Base-by-base conservation (phyloP, 108 stramenopile genomes). In the Thalassiosira profunda region DNA sequence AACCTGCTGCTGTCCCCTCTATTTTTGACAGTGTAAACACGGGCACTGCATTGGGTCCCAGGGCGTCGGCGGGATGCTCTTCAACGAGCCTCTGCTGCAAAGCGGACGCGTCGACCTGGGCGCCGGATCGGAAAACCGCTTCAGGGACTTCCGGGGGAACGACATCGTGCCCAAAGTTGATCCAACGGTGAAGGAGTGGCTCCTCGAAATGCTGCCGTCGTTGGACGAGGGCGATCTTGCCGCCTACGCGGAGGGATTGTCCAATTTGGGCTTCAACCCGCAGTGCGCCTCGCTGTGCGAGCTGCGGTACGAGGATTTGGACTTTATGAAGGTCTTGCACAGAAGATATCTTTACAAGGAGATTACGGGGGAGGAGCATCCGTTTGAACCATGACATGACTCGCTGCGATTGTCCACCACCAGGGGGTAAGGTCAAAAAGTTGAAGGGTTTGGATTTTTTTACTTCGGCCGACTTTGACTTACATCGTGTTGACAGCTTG, bases 281-380 rank as follows among this genome's bases (percentile, higher is more conserved):
- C 49, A 60, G 17, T 79, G 77, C 35, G 58, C 55, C 11, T 61
- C 77, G 12, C 34, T 47, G 59, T 51, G 65, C 54, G 77, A 72
- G 45, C 35, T 79, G n/a, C 37, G 33, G 5, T 56, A 34, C 2
- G 77, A 79, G 25, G 77, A 79, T 67, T 34, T 79, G 15, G 28
- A 21, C 10, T 79, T 79, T 34, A 79, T 79, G 77, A 79, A 73
- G 57, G 42, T 67, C 0, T 46, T 79, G 12, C 77, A 79, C 53
- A 33, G 65, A 20, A 48, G 72, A 40, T 79, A 73, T 64, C 30
- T 79, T 12, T 72, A 52, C 24, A 66, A 79, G 15, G 72, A 79
- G 40, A 47, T 77, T 11, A 72, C 54, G 2, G 70, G 69, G 30
- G 17, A 41, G 18, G 68, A 70, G 4, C 68, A 70, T 59, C 68